Base-by-base conservation (phyloP, 345 rosid genomes). In the Lumnitzera racemosa region DNA sequence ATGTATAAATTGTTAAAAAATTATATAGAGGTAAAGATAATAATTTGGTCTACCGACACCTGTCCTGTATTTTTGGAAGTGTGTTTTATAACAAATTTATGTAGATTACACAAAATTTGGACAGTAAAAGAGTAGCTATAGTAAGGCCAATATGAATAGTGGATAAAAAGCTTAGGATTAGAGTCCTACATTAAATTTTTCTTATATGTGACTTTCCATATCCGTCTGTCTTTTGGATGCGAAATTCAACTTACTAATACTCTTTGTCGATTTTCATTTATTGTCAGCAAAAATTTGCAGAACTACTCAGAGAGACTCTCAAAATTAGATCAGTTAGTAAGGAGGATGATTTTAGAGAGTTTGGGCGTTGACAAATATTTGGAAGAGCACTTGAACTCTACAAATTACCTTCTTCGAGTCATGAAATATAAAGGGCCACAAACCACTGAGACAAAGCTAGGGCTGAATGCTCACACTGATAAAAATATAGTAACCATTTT, bases 401-500 rank as follows among this genome's bases (percentile, higher is more conserved):
- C 88, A 1, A 71, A 70, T 36, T 80, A 82, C 67, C 84, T 85
- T 53, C 67, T 82, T 0, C 65, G 86, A 47, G 65, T 78, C 16
- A 85, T 76, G 82, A 85, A 81, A 51, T 85, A 85, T 61, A 75
- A 61, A 70, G 88, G 74, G 15, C 84, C 86, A 24, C 67, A 77
- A 6, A 76, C 86, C 23, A 60, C 65, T 24, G 86, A 82, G 24
- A 76, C 74, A 0, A 68, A 78, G 63, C 7, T 82, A n/a, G 91
- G 88, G 2, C 59, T 80, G 15, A 57, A 51, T 5, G 53, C 73
- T 36, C 91, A 82, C 54, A 80, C 86, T 0, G 86, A 85, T 63
- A 85, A 80, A 62, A 85, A 80, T 72, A 63, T 85, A 0, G 75
- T 85, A 25, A 85, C 91, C 41, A 78, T 85, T 51, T 74, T 85